Evolutionary conservation across 345 rosid species (phyloP).

Genomic region (Bruguiera sexangula): DNA sequence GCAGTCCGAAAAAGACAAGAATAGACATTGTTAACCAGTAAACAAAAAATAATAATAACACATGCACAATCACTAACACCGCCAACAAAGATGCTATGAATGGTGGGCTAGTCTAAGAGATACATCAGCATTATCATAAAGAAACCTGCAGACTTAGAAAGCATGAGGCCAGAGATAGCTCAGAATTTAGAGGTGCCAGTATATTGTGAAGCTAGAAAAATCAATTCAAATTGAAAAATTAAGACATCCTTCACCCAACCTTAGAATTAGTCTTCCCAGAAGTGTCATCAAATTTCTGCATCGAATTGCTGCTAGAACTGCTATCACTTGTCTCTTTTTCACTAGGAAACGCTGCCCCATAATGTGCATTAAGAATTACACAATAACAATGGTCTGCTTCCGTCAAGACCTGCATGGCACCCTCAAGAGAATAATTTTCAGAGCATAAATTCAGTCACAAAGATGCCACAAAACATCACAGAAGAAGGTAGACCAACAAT

Average conservation of each 20-base stretch:
- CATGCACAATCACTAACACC: too few relatives aligned
- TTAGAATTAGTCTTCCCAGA: constrained; percentile 52
- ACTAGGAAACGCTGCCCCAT: constrained; percentile 91
- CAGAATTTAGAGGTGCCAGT: not conserved
- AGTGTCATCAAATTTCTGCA: constrained; percentile 28
- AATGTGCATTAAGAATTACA: constrained; percentile 88
- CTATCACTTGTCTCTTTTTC: constrained; percentile 41
- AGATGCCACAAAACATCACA: not conserved
- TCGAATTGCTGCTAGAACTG: constrained; percentile 39
- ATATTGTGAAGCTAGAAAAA: constrained; percentile 6
- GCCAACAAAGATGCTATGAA: not conserved
- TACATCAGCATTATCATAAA: not conserved
- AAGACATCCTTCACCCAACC: constrained; percentile 40
- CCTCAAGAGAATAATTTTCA: not conserved
- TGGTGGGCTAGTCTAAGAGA: not conserved
- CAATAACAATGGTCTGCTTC: constrained; percentile 89
- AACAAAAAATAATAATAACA: too few relatives aligned
- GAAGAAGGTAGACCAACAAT: not conserved
- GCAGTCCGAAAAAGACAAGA: not conserved
- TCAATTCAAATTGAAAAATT: constrained; percentile 13
- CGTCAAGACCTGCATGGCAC: constrained; percentile 61
- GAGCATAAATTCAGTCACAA: not conserved
- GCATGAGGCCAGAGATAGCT: not conserved
- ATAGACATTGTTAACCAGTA: too few relatives aligned
- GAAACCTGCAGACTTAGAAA: not conserved